These are phyloP conservation scores for Tubosaeta sp. DNA, from an alignment of 768 basidiomycete species.

Conservation along the genomic window DNA sequence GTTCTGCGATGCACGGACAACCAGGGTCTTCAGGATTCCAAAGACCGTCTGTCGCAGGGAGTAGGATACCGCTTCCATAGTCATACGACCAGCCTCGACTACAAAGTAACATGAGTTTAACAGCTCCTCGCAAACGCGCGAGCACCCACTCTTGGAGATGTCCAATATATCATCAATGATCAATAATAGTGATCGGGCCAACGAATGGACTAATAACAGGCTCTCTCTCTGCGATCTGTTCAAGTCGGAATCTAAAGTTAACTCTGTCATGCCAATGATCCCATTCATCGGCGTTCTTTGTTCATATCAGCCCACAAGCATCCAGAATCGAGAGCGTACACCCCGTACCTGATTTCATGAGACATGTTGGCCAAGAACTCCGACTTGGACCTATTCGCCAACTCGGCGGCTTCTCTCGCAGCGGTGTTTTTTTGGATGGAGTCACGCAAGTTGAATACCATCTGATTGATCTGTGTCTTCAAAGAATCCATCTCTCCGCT, in stretches of 20 bases:
- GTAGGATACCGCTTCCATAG: slow-evolving; percentile 98
- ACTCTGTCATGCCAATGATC: slow-evolving; percentile 99
- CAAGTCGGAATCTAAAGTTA: slow-evolving; percentile 94
- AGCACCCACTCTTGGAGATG: slow-evolving; percentile 91
- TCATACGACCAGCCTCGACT: slow-evolving; percentile 99
- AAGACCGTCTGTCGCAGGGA: slow-evolving; percentile 96
- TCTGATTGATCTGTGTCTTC: slow-evolving; percentile 98
- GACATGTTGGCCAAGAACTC: slow-evolving; percentile 99
- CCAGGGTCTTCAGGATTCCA: slow-evolving; percentile 95
- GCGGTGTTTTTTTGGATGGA: slow-evolving; percentile 98
- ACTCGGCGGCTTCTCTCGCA: slow-evolving; percentile 93
- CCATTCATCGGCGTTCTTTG: slow-evolving; percentile 99
- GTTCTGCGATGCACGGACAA: slow-evolving; percentile 95
- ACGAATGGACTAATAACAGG: slow-evolving; percentile 88
- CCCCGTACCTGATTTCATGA: slow-evolving; percentile 88
- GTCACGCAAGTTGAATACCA: slow-evolving; percentile 97
- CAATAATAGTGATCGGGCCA: slow-evolving; percentile 87
- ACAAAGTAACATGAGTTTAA: slow-evolving; percentile 10
- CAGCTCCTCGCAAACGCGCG: background rate
- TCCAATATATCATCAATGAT: slow-evolving; percentile 99
- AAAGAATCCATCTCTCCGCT: slow-evolving; percentile 98
- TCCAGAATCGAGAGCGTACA: background rate
- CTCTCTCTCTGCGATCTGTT: slow-evolving; percentile 94
- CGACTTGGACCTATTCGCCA: slow-evolving; percentile 95
- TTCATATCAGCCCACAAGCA: slow-evolving; percentile 8